A percentile compares a stretch with the other conserved stretches of the same genome.
phyloP scores from a whole-genome alignment of 805 yeast genomes.

The Candida gorgasii region DNA sequence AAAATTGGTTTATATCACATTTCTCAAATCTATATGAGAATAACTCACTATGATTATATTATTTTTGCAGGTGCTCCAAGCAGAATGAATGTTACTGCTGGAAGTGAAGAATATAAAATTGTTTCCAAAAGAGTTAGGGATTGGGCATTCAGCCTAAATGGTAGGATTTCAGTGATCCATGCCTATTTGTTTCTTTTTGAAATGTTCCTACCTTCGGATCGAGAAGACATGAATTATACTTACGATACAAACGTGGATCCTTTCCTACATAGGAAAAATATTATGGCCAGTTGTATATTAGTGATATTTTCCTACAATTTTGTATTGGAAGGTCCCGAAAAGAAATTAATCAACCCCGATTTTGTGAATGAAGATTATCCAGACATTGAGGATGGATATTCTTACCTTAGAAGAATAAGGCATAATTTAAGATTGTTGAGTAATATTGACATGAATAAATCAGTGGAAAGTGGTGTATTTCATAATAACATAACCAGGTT shows the following conservation, averaged over 20 bases:
- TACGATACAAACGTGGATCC: constrained; percentile 57
- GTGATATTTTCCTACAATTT: constrained; percentile 56
- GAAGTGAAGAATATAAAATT: constrained; percentile 48
- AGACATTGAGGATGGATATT: constrained; percentile 39
- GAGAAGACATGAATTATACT: constrained; percentile 42
- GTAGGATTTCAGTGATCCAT: constrained; percentile 57
- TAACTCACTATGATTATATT: constrained; percentile 31
- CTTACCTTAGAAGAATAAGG: constrained; percentile 49
- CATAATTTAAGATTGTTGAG: background rate
- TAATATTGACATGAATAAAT: constrained; percentile 15
- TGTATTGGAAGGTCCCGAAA: constrained; percentile 49
- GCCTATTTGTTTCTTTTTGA: constrained; percentile 63
- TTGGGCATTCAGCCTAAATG: constrained; percentile 52
- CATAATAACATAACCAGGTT: constrained; percentile 44
- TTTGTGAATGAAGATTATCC: constrained; percentile 22
- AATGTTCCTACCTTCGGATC: constrained; percentile 58
- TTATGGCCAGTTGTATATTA: constrained; percentile 41
- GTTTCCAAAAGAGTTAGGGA: constrained; percentile 51
- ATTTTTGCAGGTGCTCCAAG: constrained; percentile 33
- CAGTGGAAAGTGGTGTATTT: constrained; percentile 25
- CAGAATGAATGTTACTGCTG: constrained; percentile 55
- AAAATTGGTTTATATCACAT: constrained; percentile 28
- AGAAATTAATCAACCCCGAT: constrained; percentile 11
- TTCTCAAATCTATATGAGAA: constrained; percentile 28
- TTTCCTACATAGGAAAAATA: constrained; percentile 38